These are phyloP conservation scores for Nicotiana undulata DNA, from an alignment of 257 asterid species.

Conservation along the genomic window DNA sequence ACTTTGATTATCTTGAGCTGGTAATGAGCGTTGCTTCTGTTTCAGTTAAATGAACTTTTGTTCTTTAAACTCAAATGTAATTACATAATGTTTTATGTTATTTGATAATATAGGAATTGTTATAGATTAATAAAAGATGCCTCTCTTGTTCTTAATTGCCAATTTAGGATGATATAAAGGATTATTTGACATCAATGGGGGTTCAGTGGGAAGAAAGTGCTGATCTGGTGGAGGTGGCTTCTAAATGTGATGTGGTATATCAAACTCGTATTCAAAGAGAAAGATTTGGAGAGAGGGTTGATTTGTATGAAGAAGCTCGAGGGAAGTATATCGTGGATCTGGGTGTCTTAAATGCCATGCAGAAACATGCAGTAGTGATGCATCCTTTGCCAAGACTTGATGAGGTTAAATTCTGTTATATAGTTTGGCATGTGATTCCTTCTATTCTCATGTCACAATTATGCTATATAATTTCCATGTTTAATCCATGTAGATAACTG, in stretches of 20 bases:
- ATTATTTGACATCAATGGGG: slow-evolving; percentile 65
- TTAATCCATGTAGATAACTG: slow-evolving; percentile 43
- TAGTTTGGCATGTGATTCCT: neutral
- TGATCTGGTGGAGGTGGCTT: slow-evolving; percentile 75
- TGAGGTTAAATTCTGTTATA: slow-evolving; percentile 39
- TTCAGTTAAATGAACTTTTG: neutral
- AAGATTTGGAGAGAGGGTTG: slow-evolving; percentile 73
- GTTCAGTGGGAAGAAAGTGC: slow-evolving; percentile 90
- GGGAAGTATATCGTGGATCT: slow-evolving; percentile 73
- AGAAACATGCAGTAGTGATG: slow-evolving; percentile 86
- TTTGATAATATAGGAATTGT: neutral
- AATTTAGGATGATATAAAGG: slow-evolving; percentile 82
- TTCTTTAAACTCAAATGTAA: neutral
- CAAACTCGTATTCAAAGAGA: slow-evolving; percentile 85
- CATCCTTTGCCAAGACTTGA: slow-evolving; percentile 96
- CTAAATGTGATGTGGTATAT: slow-evolving; percentile 77
- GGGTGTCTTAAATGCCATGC: slow-evolving; percentile 56
- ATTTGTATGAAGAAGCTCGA: slow-evolving; percentile 77
- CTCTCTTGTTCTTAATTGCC: neutral
- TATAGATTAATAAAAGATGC: neutral
- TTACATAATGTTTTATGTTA: neutral
- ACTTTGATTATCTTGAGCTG: neutral
- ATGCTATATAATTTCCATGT: neutral
- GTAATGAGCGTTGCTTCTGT: neutral
- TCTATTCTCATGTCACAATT: neutral